Base-by-base conservation (phyloP, 2,329 filamentous ascomycete species). In the Leptographium flavum region DNA sequence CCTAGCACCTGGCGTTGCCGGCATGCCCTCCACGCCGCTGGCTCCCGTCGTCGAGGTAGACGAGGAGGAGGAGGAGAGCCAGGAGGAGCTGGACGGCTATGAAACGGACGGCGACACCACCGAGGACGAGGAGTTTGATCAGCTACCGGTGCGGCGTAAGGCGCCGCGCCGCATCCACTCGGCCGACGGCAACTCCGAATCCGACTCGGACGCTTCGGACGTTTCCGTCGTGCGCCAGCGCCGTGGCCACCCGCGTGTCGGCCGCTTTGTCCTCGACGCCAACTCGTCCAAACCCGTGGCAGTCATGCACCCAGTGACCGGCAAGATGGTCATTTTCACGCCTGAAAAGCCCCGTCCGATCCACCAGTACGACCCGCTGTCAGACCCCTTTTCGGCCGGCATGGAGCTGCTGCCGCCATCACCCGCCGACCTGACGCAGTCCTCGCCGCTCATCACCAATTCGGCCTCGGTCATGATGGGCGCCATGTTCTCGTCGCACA, bases 401-500 rank as follows among this genome's bases (percentile, higher is more conserved):
- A 63, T 39, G 64, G 65, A 44, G 7, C 32, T 48, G 28, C 37
- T 48, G 39, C 41, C 28, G 8, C 36, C 38, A 30, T n/a, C 38
- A 5, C 30, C 25, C n/a, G 56, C 60, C 41, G 57, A 64, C 45
- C 55, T 64, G 32, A 27, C 56, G 15, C 60, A 68, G 45, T 57
- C 65, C 4, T 68, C 68, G 0, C 76, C 80, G 15, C 76, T 83
- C 55, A 63, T 82, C 49, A 76, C 70, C 57, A 79, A 82, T 48
- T 75, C 78, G 17, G 78, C 79, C 46, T 83, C 86, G 48, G 71
- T 88, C 52, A 87, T 88, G 83, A 78, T 88, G 64, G 81, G 80
- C 41, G 81, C 79, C 53, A 79, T 87, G 63, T 71, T 79, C 45
- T 72, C 71, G 2, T 67, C 66, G 45, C 70, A 70, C 49, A 68